A percentile compares a stretch with the other conserved stretches of the same genome.
These are phyloP conservation scores for Penicillium corylophilum DNA, from an alignment of 2,329 filamentous ascomycete genomes.

Conservation along the genomic window DNA sequence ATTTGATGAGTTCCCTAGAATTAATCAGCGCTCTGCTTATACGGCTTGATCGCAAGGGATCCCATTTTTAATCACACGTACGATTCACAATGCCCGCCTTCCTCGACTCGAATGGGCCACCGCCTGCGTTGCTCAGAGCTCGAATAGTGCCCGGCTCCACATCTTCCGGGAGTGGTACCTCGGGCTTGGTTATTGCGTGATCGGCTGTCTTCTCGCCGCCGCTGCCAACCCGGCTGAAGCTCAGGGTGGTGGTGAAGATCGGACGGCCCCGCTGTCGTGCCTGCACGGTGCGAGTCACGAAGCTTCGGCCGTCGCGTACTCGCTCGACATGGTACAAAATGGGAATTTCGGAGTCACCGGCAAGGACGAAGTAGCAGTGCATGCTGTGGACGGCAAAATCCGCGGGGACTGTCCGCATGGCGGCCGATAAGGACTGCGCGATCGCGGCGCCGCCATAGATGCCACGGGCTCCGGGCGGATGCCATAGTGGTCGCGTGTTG, in stretches of 20 bases:
- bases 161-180: conserved; percentile 47
- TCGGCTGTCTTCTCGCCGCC: conserved; percentile 56
- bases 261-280: conserved; percentile 81
- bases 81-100: conserved; percentile 58
- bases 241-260: conserved; percentile 95
- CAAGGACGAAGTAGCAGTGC: conserved; percentile 98
- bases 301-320: conserved; percentile 85
- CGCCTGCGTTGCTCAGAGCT: conserved; percentile 29
- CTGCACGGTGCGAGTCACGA: conserved; percentile 92
- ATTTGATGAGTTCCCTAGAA: conserved; percentile 42
- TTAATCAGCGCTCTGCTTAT: not conserved
- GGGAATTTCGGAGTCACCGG: conserved; percentile 78
- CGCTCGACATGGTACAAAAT: conserved; percentile 94
- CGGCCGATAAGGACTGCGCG: conserved; percentile 84
- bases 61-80: conserved; percentile 20
- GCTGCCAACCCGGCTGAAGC: conserved; percentile 68
- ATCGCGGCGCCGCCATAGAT: conserved; percentile 94
- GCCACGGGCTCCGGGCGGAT: conserved; percentile 84
- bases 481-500: conserved; percentile 88
- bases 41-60: not conserved
- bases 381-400: conserved; percentile 88
- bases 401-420: conserved; percentile 77
- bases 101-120: conserved; percentile 59
- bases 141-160: conserved; percentile 27
- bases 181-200: conserved; percentile 65